These are phyloP conservation scores for Talaromyces amestolkiae DNA, from an alignment of 2,329 filamentous ascomycete genomes.

Conservation along the genomic window DNA sequence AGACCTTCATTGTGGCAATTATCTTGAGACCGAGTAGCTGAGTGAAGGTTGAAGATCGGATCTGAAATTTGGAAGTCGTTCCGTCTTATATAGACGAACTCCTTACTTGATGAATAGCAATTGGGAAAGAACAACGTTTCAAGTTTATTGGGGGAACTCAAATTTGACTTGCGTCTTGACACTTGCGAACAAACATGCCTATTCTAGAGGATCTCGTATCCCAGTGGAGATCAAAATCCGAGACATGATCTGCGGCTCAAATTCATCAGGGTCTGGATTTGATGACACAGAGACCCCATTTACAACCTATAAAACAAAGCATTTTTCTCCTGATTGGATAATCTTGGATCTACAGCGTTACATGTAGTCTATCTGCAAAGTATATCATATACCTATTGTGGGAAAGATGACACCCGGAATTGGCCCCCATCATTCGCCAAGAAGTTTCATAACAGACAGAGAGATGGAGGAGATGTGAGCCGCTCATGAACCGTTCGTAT, in stretches of 20 bases:
- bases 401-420: not conserved
- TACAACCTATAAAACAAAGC: not conserved
- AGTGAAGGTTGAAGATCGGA: not conserved
- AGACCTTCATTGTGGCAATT: constrained; percentile 1
- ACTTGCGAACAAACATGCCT: not conserved
- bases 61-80: not conserved
- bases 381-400: not conserved
- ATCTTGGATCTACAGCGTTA: not conserved
- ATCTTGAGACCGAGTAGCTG: not conserved
- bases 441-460: not conserved
- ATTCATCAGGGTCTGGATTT: not conserved
- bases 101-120: not conserved
- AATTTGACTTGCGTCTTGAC: not conserved
- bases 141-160: not conserved
- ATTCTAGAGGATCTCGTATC: not conserved
- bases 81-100: not conserved
- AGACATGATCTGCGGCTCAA: not conserved
- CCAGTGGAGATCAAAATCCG: not conserved
- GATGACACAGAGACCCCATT: not conserved
- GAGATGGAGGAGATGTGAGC: not conserved
- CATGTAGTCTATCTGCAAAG: not conserved
- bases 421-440: not conserved
- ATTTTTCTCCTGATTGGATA: not conserved
- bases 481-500: not conserved
- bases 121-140: not conserved